phyloP scores from a whole-genome alignment of 106 monocot genomes.

The Triglochin maritima region DNA sequence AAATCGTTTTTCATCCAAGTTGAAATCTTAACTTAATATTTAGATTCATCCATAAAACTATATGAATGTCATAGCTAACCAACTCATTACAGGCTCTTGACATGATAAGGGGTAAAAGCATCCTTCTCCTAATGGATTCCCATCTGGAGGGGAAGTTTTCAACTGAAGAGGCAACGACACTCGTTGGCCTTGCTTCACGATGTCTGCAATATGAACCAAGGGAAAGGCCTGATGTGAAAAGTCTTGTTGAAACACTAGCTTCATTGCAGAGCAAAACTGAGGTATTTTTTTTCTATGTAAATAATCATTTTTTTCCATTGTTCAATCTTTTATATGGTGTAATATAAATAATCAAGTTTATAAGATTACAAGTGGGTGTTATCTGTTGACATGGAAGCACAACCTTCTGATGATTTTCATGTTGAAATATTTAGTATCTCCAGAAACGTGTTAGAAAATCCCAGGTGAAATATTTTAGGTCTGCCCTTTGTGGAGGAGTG shows the following conservation, averaged over 20 bases:
- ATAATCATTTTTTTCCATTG: not conserved
- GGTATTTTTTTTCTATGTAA: conserved; percentile 21
- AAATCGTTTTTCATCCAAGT: too few relatives aligned
- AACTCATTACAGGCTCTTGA: conserved; percentile 61
- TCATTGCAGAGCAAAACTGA: conserved; percentile 76
- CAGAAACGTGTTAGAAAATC: too few relatives aligned
- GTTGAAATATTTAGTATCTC: too few relatives aligned
- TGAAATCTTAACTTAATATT: too few relatives aligned
- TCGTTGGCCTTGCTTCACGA: conserved; percentile 73
- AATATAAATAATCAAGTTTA: too few relatives aligned
- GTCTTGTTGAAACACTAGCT: conserved; percentile 49
- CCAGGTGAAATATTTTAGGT: too few relatives aligned
- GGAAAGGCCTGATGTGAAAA: conserved; percentile 63
- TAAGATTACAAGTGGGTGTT: too few relatives aligned
- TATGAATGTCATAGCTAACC: too few relatives aligned
- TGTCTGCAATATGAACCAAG: conserved; percentile 93
- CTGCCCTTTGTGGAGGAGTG: too few relatives aligned
- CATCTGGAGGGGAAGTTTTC: conserved; percentile 93
- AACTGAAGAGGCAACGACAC: conserved; percentile 71
- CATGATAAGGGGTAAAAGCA: conserved; percentile 78
- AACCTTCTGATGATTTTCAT: too few relatives aligned
- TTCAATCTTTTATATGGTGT: not conserved
- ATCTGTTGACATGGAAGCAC: too few relatives aligned
- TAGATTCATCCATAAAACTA: too few relatives aligned
- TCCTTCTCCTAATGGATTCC: conserved; percentile 80